A percentile compares a stretch with the other conserved stretches of the same genome.
phyloP scores from a whole-genome alignment of 257 asterid genomes.

The Solanum raphanifolium region DNA sequence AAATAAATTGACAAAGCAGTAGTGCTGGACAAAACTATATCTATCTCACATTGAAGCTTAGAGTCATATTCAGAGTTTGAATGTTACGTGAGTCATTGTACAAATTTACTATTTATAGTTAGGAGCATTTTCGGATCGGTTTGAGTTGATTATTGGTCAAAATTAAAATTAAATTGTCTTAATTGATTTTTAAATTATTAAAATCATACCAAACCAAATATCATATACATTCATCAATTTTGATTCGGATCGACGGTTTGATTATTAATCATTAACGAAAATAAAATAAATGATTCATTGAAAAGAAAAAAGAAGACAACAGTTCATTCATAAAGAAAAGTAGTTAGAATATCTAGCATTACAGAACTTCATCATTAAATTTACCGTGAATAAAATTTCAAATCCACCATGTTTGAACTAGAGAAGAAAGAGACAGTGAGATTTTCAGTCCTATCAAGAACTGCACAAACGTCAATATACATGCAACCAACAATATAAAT shows the following conservation, averaged over 20 bases:
- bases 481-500: not conserved
- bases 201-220: not conserved
- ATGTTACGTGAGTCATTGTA: not conserved
- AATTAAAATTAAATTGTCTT: too few relatives aligned
- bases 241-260: fast-evolving
- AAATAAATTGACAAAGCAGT: too few relatives aligned
- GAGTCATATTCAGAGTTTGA: too few relatives aligned
- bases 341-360: too few relatives aligned
- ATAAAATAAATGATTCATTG: not conserved
- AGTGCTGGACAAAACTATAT: too few relatives aligned
- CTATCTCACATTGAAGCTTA: too few relatives aligned
- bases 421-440: not conserved
- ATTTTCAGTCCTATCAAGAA: not conserved
- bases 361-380: too few relatives aligned
- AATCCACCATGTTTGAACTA: too few relatives aligned
- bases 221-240: too few relatives aligned
- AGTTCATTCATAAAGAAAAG: not conserved
- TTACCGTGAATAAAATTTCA: too few relatives aligned
- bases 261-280: too few relatives aligned
- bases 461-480: not conserved
- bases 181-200: too few relatives aligned
- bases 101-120: not conserved
- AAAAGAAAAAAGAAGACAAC: not conserved
- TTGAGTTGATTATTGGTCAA: not conserved
- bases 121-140: not conserved